Evolutionary conservation across 2,329 filamentous ascomycete species (phyloP), one percentile per base, ranked within the genome.

Genomic region (Cercospora berteroae): DNA sequence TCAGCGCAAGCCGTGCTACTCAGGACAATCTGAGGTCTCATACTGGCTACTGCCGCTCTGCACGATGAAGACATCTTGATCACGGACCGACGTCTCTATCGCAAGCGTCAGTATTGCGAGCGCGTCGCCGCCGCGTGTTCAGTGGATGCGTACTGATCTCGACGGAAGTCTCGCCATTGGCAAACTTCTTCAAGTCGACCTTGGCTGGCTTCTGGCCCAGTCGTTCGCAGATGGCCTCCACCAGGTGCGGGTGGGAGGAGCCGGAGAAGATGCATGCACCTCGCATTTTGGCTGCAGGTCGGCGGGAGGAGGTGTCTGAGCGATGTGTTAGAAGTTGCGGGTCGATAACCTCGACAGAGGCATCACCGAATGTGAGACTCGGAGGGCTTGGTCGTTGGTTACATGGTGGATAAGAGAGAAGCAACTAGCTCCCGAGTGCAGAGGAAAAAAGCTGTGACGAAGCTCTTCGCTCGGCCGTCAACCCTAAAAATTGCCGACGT

Each of bases 31-130:
- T 5, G n/a, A 33, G 18, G 50, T 39, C 81, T 60, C 44, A 50
- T 78, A 84, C 83, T 91, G 93, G 78, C 89, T 86, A 82, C 95
- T 97, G 72, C 95, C 95, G 70, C 94, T 98, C 84, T 99, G 95
- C 69, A 99, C 91, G 78, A 99, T 94, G 80, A 98, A 99, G 75
- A 99, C 94, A 86, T 99, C 94, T 81, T 98, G 96, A 79, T 99
- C 96, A 74, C 95, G 91, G 72, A 99, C 93, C 27, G 88, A 90
- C 60, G 83, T 83, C 75, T 83, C 82, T 84, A 71, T 23, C 44
- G 18, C 12, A 27, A 52, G 63, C 65, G 70, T 76, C 70, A 77
- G 73, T 67, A 42, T 64, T 48, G 63, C 42, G 36, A 20, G 42
- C n/a, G 42, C 18, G 42, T 48, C 18, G 42, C 18, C 42, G 27